phyloP scores from a whole-genome alignment of 2,329 filamentous ascomycete species.

The Talaromyces sp. region DNA sequence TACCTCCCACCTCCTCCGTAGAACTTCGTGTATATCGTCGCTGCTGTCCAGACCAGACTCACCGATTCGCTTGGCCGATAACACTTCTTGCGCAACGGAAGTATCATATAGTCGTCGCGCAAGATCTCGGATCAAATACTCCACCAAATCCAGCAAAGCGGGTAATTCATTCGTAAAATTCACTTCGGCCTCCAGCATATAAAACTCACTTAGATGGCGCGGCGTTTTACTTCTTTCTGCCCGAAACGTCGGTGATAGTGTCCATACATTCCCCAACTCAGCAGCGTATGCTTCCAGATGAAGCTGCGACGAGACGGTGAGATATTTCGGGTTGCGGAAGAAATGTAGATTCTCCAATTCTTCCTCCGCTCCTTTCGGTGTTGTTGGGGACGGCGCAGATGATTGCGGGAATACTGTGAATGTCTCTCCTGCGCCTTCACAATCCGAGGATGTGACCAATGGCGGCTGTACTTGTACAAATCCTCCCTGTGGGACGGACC shows the following conservation, averaged over 20 bases:
- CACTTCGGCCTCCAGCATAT: slow-evolving; percentile 94
- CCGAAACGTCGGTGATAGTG: slow-evolving; percentile 87
- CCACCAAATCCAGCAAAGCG: slow-evolving; percentile 74
- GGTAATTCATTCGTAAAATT: slow-evolving; percentile 71
- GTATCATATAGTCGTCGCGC: slow-evolving; percentile 53
- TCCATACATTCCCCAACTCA: slow-evolving; percentile 87
- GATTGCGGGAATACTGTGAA: slow-evolving; percentile 65
- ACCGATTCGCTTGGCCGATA: slow-evolving; percentile 45
- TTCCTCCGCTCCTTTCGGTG: slow-evolving; percentile 38
- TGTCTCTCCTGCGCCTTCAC: slow-evolving; percentile 92
- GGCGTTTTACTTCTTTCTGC: slow-evolving; percentile 92
- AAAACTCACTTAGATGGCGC: slow-evolving; percentile 93
- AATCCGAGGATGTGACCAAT: slow-evolving; percentile 94
- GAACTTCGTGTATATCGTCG: slow-evolving; percentile 41
- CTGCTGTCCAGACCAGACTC: slow-evolving; percentile 43
- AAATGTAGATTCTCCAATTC: slow-evolving; percentile 61
- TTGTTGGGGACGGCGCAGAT: slow-evolving; percentile 21
- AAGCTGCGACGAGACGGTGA: slow-evolving; percentile 92
- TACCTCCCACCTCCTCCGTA: slow-evolving; percentile 70
- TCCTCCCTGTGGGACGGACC: slow-evolving; percentile 58
- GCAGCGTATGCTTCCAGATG: slow-evolving; percentile 91
- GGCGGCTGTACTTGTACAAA: slow-evolving; percentile 76
- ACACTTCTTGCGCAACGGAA: slow-evolving; percentile 55
- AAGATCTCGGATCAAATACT: slow-evolving; percentile 68
- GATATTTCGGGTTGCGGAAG: slow-evolving; percentile 84